Evolutionary conservation across 2,329 filamentous ascomycete species (phyloP).

Genomic region (Pseudocercospora crystallina): DNA sequence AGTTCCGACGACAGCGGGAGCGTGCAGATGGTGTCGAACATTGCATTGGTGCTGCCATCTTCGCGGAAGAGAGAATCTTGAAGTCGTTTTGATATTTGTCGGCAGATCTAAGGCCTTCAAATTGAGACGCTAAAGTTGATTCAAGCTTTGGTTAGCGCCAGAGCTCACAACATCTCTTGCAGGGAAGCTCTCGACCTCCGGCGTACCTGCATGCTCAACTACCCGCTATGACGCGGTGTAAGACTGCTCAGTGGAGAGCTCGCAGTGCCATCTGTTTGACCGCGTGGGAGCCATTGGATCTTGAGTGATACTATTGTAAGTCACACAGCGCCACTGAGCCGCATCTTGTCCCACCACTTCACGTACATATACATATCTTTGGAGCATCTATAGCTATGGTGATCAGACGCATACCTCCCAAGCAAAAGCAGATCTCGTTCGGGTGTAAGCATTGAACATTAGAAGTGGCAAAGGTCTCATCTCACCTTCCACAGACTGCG

Average conservation of each 20-base stretch:
- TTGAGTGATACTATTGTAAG: too few species aligned
- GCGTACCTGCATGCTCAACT: background rate
- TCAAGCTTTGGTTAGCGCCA: too few species aligned
- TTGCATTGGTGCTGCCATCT: conserved; percentile 36
- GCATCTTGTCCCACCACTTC: too few species aligned
- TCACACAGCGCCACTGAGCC: too few species aligned
- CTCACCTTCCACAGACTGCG: conserved; percentile 31
- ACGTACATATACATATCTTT: background rate
- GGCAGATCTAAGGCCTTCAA: too few species aligned
- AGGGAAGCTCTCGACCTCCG: too few species aligned
- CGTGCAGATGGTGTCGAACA: conserved; percentile 92
- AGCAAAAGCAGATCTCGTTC: conserved; percentile 37
- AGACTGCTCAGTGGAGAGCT: background rate
- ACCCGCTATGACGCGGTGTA: background rate
- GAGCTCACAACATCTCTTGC: too few species aligned
- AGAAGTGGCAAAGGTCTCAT: background rate
- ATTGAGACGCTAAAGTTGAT: too few species aligned
- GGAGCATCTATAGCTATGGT: conserved; percentile 25
- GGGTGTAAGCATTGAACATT: conserved; percentile 27
- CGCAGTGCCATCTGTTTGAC: background rate
- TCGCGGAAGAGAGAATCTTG: too few species aligned
- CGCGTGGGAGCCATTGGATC: too few species aligned
- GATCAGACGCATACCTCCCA: conserved; percentile 22
- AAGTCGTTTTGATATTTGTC: too few species aligned
- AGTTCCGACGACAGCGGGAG: conserved; percentile 82